Base-by-base conservation (phyloP, 176 grass and related monocot genomes). In the Thinopyrum elongatum region DNA sequence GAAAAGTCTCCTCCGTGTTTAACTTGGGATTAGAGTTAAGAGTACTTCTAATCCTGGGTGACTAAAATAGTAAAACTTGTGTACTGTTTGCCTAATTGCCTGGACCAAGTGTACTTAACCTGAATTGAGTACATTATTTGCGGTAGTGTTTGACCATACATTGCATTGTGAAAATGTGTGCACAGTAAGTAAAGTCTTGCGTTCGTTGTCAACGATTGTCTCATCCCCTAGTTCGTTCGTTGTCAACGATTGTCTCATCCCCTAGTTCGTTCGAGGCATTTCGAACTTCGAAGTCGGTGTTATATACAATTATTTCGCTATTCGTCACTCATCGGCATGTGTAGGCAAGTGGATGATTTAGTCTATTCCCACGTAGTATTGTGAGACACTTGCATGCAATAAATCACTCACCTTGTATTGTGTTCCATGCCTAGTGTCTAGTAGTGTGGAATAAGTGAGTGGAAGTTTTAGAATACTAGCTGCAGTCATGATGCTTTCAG, bases 381-480 rank as follows among this genome's bases (percentile, higher is more conserved):
- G 15, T 78, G 58, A 60, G 36, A 33, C 74, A 42, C 26, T 61
- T 80, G 68, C 59, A 80, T 68, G 81, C 28, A 84, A 84, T 81
- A 70, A 88, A 46, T 84, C 71, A 81, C 67, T 84, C 70, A 19
- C 51, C 74, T 83, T 88, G 82, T 74, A 34, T 80, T 73, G 28
- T 73, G 53, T 65, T 73, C 81, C 57, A 65, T 87, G 7, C 39
- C 62, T 87, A 68, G 29, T 68, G 61, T 70, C 49, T 76, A 77
- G 51, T 85, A 70, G 53, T 21, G 69, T 85, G 28, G 60, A 39
- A 85, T 77, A 26, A 28, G 25, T 69, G 19, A 36, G 36, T 23
- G 10, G 42, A 80, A 66, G 33, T 61, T 74, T 44, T 72, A 82
- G 42, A 84, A 27, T 58, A 38, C 80, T 84, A 55, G 53, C n/a